phyloP scores from a whole-genome alignment of 768 basidiomycete species.

The Calocybe gangraenosa region DNA sequence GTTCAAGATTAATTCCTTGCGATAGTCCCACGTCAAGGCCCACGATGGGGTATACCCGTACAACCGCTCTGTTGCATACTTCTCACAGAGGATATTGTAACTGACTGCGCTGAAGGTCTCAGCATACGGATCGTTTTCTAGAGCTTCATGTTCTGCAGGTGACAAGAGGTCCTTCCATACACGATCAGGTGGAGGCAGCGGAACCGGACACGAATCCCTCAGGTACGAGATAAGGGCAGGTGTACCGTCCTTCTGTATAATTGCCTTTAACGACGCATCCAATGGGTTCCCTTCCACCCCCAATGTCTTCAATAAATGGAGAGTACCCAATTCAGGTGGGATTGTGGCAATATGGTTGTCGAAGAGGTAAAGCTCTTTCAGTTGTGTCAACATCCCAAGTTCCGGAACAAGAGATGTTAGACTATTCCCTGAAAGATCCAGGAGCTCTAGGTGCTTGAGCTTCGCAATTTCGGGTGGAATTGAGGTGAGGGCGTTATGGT shows the following conservation, averaged over 20 bases:
- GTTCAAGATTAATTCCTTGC: slow-evolving; percentile 81
- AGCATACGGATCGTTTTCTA: slow-evolving; percentile 55
- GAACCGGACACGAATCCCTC: slow-evolving; percentile 89
- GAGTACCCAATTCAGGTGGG: slow-evolving; percentile 81
- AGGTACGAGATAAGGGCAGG: slow-evolving; percentile 81
- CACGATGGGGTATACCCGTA: slow-evolving; percentile 97
- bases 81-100: slow-evolving; percentile 95
- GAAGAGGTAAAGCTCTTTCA: slow-evolving; percentile 92
- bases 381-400: slow-evolving; percentile 81
- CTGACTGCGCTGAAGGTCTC: slow-evolving; percentile 81
- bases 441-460: slow-evolving; percentile 79
- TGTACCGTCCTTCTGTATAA: slow-evolving; percentile 96
- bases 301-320: slow-evolving; percentile 89
- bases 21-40: slow-evolving; percentile 95
- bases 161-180: slow-evolving; percentile 65
- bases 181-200: slow-evolving; percentile 76
- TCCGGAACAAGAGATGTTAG: slow-evolving; percentile 77
- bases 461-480: slow-evolving; percentile 82
- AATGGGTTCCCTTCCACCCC: slow-evolving; percentile 98
- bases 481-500: slow-evolving; percentile 81
- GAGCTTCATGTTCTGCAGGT: slow-evolving; percentile 53
- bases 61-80: slow-evolving; percentile 79
- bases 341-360: slow-evolving; percentile 90
- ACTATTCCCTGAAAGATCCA: slow-evolving; percentile 90
- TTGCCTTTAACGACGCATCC: slow-evolving; percentile 66